Conservation (phyloP, 139 green algal genomes). For the Raphidocelis subcapitata region DNA sequence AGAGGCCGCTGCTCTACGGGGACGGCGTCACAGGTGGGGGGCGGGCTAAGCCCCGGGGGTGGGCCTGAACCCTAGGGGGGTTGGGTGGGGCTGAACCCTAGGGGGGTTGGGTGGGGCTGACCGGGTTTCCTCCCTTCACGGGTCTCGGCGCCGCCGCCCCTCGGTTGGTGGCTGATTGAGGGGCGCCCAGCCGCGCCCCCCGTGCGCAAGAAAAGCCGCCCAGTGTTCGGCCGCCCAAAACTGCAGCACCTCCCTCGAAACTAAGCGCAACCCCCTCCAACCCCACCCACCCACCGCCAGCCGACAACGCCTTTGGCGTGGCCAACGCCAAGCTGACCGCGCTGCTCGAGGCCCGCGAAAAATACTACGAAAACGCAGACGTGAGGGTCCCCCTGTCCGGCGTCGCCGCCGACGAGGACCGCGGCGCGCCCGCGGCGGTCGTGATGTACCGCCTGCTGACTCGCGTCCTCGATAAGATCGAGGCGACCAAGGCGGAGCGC, state of each 20-base stretch:
- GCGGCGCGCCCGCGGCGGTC: constrained; percentile 45
- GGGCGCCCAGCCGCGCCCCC: no score
- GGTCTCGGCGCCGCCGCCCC: no score
- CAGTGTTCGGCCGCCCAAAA: no score
- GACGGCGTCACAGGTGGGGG: constrained; percentile 23
- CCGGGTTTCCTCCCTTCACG: background rate
- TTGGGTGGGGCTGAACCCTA: background rate
- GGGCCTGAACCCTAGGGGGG: no score
- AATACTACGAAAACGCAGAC: constrained; percentile 72
- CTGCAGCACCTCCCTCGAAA: no score
- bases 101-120: background rate
- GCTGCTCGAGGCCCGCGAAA: constrained; percentile 58
- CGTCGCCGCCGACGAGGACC: constrained; percentile 39
- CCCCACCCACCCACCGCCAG: background rate
- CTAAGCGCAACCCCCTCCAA: background rate
- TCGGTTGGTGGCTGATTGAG: no score
- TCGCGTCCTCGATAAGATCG: constrained; percentile 43
- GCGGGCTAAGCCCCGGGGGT: background rate
- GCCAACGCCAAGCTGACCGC: constrained; percentile 33
- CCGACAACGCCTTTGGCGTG: constrained; percentile 18
- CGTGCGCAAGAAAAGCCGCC: no score
- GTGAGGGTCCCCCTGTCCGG: constrained; percentile 62
- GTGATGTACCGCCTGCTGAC: constrained; percentile 51
- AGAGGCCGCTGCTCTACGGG: constrained; percentile 67
- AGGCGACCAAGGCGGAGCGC: constrained; percentile 39